phyloP scores from a whole-genome alignment of 2,329 filamentous ascomycete species.

The Emydomyces testavorans region DNA sequence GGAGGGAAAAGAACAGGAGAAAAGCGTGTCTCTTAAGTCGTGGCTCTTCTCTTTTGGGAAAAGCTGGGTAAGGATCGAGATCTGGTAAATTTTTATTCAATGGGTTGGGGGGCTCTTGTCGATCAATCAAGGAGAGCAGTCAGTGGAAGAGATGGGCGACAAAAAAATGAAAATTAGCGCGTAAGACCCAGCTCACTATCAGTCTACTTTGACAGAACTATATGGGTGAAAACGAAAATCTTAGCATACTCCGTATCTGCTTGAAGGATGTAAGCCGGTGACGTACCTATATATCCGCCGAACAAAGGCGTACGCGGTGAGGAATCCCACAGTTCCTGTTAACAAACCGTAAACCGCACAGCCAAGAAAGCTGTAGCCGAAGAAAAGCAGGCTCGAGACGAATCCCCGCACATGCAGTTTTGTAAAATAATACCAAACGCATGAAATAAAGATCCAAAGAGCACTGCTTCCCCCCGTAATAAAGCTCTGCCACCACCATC shows the following conservation, averaged over 20 bases:
- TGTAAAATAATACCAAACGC: conserved; percentile 70
- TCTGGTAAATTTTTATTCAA: neutral
- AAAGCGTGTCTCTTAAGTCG: neutral
- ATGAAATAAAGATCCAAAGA: conserved; percentile 73
- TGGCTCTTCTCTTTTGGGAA: neutral
- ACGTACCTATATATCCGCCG: conserved; percentile 68
- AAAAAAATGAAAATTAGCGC: neutral
- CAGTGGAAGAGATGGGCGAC: neutral
- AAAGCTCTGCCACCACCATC: conserved; percentile 91
- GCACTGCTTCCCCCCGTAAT: conserved; percentile 63
- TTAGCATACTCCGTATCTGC: neutral
- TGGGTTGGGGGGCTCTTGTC: no score
- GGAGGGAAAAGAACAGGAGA: neutral
- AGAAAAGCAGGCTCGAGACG: conserved; percentile 69
- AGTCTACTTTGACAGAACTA: conserved; percentile 18
- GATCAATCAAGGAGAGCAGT: neutral
- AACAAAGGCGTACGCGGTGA: conserved; percentile 75
- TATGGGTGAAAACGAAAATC: neutral
- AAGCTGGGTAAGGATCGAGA: neutral
- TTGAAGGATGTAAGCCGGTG: neutral
- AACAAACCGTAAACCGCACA: conserved; percentile 71
- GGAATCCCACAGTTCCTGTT: conserved; percentile 72
- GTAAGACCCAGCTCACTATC: neutral
- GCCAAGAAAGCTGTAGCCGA: conserved; percentile 71
- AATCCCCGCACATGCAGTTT: conserved; percentile 73